Evolutionary conservation across 2,329 filamentous ascomycete species (phyloP).

Genomic region (Fusarium pseudoanthophilum): DNA sequence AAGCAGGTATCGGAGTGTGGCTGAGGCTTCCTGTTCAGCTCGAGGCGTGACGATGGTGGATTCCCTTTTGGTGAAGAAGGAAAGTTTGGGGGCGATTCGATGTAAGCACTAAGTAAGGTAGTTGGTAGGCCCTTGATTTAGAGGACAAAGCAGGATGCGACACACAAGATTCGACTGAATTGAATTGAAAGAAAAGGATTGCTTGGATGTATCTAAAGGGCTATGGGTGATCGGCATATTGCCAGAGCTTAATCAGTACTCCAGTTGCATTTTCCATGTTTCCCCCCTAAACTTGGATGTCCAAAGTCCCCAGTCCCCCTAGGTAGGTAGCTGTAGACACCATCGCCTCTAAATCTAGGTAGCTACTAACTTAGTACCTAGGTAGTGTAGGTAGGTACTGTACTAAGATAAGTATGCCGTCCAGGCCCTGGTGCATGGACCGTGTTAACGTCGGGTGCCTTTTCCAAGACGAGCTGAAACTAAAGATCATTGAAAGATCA

Average conservation of each 20-base stretch:
- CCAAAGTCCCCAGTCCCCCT: neutral
- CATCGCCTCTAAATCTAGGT: neutral
- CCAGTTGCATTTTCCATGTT: neutral
- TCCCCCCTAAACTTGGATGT: neutral
- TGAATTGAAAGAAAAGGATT: neutral
- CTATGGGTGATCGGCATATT: conserved; percentile 5
- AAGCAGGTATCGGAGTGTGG: conserved; percentile 15
- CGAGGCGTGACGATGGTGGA: conserved; percentile 27
- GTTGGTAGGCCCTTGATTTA: neutral
- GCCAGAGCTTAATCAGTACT: neutral
- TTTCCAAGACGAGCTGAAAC: neutral
- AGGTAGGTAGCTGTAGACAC: neutral
- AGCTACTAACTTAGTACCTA: neutral
- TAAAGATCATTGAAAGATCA: neutral
- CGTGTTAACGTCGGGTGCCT: neutral
- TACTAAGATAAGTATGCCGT: neutral
- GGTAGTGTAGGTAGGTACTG: neutral
- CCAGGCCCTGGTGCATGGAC: conserved; percentile 1
- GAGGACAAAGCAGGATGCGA: conserved; percentile 5
- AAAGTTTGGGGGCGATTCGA: conserved; percentile 13
- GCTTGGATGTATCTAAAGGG: neutral
- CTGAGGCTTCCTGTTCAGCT: conserved; percentile 30
- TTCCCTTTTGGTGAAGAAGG: conserved; percentile 6
- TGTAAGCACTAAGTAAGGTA: conserved; percentile 23
- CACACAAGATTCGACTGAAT: neutral